Conservation (phyloP, 1,139 yeast genomes). For the Blastobotrys capitulatus region DNA sequence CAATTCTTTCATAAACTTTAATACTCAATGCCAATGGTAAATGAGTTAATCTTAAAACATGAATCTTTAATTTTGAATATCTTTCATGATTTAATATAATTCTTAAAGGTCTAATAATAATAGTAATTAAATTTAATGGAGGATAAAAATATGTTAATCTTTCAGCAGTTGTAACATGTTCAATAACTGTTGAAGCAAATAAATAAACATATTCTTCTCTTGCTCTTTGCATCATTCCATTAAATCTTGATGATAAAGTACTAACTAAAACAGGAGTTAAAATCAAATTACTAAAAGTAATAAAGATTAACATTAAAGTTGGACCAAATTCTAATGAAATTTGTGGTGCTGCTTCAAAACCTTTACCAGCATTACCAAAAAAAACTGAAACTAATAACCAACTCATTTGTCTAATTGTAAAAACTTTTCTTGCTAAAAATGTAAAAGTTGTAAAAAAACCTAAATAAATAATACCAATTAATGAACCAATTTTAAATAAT, state of each 20-base stretch:
- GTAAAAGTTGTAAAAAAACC: constrained; percentile 34
- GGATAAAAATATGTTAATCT: constrained; percentile 33
- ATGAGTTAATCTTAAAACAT: constrained; percentile 28
- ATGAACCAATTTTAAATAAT: constrained; percentile 29
- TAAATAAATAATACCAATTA: constrained; percentile 30
- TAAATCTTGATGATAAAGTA: constrained; percentile 30
- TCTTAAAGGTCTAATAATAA: constrained; percentile 29
- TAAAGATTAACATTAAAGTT: constrained; percentile 30
- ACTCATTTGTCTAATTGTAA: constrained; percentile 28
- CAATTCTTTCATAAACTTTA: constrained; percentile 22
- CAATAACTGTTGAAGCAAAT: constrained; percentile 30
- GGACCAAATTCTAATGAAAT: constrained; percentile 32
- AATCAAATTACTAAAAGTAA: constrained; percentile 28
- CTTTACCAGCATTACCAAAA: constrained; percentile 30
- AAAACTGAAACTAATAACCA: constrained; percentile 33
- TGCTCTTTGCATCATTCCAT: constrained; percentile 32
- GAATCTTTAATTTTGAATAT: constrained; percentile 26
- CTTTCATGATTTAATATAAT: constrained; percentile 23
- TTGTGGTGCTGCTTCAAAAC: constrained; percentile 30
- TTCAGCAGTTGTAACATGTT: constrained; percentile 31
- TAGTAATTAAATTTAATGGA: constrained; percentile 30
- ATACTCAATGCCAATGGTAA: constrained; percentile 29
- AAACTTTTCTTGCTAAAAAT: constrained; percentile 29
- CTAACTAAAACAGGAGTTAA: constrained; percentile 32
- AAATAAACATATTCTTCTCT: constrained; percentile 29